Base-by-base conservation (phyloP, 2,329 filamentous ascomycete species). In the Chaetomium sp. region DNA sequence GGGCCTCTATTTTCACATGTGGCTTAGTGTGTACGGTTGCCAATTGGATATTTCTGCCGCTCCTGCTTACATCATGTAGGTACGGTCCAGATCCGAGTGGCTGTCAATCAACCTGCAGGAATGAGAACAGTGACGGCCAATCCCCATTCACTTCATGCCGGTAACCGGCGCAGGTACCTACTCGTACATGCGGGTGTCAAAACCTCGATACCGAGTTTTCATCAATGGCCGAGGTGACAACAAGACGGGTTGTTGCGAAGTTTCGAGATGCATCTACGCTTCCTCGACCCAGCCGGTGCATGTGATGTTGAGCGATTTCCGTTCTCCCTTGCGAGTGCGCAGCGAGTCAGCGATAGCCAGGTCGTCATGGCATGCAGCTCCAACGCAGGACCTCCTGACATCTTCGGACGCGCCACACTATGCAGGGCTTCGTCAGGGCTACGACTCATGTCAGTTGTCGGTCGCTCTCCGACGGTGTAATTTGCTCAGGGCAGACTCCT, bases 51-150 rank as follows among this genome's bases (percentile, higher is more conserved):
- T 38, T 56, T 42, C 25, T 27, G 50, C 27, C 25, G 27, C 50
- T 27, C 63, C 54, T 56, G 63, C 65, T 62, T 65, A 66, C 60
- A 54, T 62, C 61, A 67, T 63, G 57, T 49, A 67, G 63, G 45
- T 45, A 38, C 13, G 66, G 64, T 53, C 60, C 23, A 54, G 29
- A 50, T 60, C 60, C 57, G 59, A 62, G 35, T 59, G 62, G 67
- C 60, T 65, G 27, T 25, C 38, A 27, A 38, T 57, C 45, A 47
- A 49, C 31, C 35, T 64, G 65, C 64, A 60, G 60, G 42, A 19
- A 25, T 23, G 51, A 8, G 53, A 57, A 63, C 31, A 42, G 53
- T 49, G 51, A 55, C 47, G 49, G 60, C 60, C 64, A 62, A 58
- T 65, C 56, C 27, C 45, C 21, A 19, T 53, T 58, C 38, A 55